Base-by-base conservation (phyloP, 2,329 filamentous ascomycete genomes). In the Pseudohalonectria lignicola region DNA sequence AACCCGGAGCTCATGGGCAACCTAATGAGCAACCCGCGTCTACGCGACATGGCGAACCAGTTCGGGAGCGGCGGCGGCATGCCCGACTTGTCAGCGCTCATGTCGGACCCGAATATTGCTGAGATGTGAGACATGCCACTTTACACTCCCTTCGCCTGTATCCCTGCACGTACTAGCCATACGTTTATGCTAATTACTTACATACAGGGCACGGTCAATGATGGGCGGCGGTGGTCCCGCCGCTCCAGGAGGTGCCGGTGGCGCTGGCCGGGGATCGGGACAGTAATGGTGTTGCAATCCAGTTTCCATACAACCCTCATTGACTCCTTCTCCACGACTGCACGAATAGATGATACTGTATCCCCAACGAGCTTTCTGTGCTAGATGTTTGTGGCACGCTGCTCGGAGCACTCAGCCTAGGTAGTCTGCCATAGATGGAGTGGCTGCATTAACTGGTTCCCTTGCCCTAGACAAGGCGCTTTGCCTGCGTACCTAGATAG, bases 1-100 rank as follows among this genome's bases (percentile, higher is more conserved):
- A 95, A 98, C 65, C 92, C 92, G 0, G 85, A 94, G 9, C 78
- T 88, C 68, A 82, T 96, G 77, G 74, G 70, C 56, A 92, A 87
- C 59, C 63, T 98, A 41, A 94, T 98, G 88, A 86, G 70, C 69
- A 96, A 98, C 68, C 92, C 92, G 3, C 76, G 80, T 44, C 65
- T 96, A 44, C 74, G 85, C 40, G 78, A 93, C 55, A 90, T 95
- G 86, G 87, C 86, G 33, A 79, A 82, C 53, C 76, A 74, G 50
- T 87, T 94, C 55, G 76, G 74, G 43, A 66, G 69, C 39, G 82
- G 83, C 31, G 84, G 83, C 37, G 90, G 90, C 36, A 87, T 94
- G 82, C 92, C 92, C 7, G 86, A 96, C 60, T 67, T 96, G 53
- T 71, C 74, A 40, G 71, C 72, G 47, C 66, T 98, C 60, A 94